Conservation (phyloP, 2,329 filamentous ascomycete genomes). For the Ophiocordyceps unilateralis region DNA sequence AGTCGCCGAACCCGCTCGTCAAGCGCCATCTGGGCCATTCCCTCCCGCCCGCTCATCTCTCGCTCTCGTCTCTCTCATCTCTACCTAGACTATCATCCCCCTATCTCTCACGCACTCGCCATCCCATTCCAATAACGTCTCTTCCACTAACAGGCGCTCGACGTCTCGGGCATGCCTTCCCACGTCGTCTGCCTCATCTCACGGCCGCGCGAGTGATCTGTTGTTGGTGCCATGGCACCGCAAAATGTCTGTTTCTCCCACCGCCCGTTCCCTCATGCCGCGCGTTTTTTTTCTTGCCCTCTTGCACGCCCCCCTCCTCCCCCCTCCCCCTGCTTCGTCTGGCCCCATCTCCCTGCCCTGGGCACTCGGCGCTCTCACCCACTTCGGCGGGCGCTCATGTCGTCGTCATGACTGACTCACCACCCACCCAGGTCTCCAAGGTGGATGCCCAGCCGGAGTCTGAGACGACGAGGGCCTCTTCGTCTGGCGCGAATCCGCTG, state of each 20-base stretch:
- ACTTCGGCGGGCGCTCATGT: not conserved
- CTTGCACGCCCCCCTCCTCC: conserved; percentile 4
- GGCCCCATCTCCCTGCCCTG: not conserved
- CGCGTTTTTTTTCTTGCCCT: not conserved
- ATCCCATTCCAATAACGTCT: no score
- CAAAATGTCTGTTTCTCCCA: conserved; percentile 15
- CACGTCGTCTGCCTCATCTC: conserved; percentile 13
- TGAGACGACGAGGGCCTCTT: conserved; percentile 26
- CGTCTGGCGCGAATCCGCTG: conserved; percentile 27
- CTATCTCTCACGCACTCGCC: no score
- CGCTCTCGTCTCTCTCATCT: conserved; percentile 6
- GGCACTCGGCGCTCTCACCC: conserved; percentile 3
- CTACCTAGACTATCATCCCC: conserved; percentile 5
- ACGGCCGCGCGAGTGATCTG: conserved; percentile 16
- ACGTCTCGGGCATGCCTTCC: conserved; percentile 12
- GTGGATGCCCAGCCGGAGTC: conserved; percentile 15
- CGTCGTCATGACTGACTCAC: conserved; percentile 5
- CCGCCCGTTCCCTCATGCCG: not conserved
- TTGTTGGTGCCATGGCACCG: conserved; percentile 20
- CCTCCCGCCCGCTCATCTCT: not conserved
- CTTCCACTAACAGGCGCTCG: conserved; percentile 2
- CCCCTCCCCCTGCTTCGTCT: not conserved
- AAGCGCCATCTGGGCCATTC: no score
- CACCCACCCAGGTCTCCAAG: conserved; percentile 17
- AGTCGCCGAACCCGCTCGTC: no score